Conservation (phyloP, 2,329 filamentous ascomycete genomes). For the Periglandula ipomoeae region DNA sequence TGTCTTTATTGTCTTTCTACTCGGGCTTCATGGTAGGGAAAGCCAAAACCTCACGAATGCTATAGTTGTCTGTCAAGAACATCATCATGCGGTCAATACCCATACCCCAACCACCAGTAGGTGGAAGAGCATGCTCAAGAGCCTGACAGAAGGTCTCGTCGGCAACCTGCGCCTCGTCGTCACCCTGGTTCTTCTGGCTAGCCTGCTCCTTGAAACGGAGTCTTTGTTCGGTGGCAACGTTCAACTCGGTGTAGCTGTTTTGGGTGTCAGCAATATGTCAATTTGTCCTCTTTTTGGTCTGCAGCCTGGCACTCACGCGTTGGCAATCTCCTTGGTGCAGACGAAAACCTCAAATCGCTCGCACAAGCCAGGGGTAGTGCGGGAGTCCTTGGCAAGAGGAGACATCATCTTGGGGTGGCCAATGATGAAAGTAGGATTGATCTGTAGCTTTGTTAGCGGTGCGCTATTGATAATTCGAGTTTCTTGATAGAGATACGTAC, state of each 20-base stretch:
- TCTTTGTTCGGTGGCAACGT: constrained; percentile 88
- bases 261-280: background rate
- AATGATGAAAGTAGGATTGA: constrained; percentile 67
- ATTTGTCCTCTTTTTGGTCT: background rate
- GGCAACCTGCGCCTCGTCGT: constrained; percentile 91
- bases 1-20: constrained; percentile 16
- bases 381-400: constrained; percentile 91
- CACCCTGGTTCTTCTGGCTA: constrained; percentile 88
- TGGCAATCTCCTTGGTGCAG: constrained; percentile 68
- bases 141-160: constrained; percentile 92
- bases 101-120: constrained; percentile 94
- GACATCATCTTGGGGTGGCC: constrained; percentile 66
- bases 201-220: constrained; percentile 84
- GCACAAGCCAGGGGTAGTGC: constrained; percentile 70
- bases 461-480: background rate
- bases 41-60: constrained; percentile 88
- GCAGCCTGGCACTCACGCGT: constrained; percentile 46
- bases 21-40: constrained; percentile 99
- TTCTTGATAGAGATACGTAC: constrained; percentile 18
- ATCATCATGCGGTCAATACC: constrained; percentile 90
- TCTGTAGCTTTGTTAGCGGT: constrained; percentile 12
- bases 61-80: constrained; percentile 90
- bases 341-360: constrained; percentile 98
- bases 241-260: constrained; percentile 73
- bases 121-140: constrained; percentile 83